These are phyloP conservation scores for Raffaelea albimanens DNA, from an alignment of 2,329 filamentous ascomycete species.

Conservation along the genomic window DNA sequence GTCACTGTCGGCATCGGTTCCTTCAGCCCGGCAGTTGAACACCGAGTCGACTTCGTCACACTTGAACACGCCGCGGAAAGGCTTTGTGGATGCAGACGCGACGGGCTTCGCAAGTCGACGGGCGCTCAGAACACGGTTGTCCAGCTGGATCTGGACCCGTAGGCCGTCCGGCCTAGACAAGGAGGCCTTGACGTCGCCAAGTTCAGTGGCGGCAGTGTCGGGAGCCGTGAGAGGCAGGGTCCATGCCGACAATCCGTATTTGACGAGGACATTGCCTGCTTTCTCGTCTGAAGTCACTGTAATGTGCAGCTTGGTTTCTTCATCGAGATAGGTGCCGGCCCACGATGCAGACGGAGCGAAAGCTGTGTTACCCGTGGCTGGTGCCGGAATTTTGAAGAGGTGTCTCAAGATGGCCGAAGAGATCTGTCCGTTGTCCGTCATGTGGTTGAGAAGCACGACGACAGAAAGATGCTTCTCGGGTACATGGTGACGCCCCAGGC, in stretches of 20 bases:
- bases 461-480: neutral
- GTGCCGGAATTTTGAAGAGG: too few relatives aligned
- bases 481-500: neutral
- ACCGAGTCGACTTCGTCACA: neutral
- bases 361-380: neutral
- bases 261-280: too few relatives aligned
- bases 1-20: too few relatives aligned
- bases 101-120: neutral
- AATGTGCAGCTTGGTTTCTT: too few relatives aligned
- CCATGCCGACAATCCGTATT: too few relatives aligned
- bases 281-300: too few relatives aligned
- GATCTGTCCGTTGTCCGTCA: neutral
- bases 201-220: too few relatives aligned
- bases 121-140: neutral
- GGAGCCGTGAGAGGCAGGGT: too few relatives aligned
- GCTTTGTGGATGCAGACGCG: neutral
- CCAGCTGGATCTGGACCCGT: neutral
- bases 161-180: neutral
- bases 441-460: neutral
- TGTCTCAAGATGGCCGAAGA: neutral
- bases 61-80: neutral
- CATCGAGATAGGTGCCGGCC: too few relatives aligned
- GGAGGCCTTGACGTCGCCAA: too few relatives aligned
- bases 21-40: neutral
- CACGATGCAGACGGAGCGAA: neutral